Base-by-base conservation (phyloP, 176 grass and related monocot genomes). In the Metroxylon sagu region DNA sequence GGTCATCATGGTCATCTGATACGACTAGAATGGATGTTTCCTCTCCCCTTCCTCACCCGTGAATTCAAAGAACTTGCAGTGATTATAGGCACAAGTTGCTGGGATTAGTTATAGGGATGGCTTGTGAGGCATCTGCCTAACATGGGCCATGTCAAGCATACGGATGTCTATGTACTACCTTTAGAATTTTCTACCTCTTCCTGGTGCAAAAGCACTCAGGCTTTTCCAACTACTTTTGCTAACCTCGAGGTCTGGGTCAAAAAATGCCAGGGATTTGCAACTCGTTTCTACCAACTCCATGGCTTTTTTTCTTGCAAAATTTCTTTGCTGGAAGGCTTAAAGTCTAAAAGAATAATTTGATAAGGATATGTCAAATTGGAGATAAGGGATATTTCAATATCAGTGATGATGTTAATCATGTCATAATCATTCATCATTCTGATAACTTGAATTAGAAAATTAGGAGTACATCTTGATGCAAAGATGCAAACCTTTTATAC, bases 181-280 rank as follows among this genome's bases (percentile, higher is more conserved):
- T 19, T 27, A 50, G 54, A 21, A 48, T 30, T 28, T 63, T 77
- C 69, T 68, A 59, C 57, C 54, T 63, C 35, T 56, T 58, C 31
- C 68, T 69, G 58, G 69, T 48, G 67, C 8, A 60, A 64, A 74
- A 77, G 70, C 65, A 83, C 70, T 69, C 16, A 16, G 1, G 15
- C 6, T 56, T 55, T 19, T 49, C 35, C 35, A 43, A 43, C 7
- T 14, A 43, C 35, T 3, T 43, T 12, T 43, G 10, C 6, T 21
- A 63, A 48, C 54, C 25, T 19, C 50, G 27, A 3, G 19, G 23
- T 31, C 52, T 57, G 35, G 31, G 63, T 52, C 54, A 18, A 29
- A 53, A n/a, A 73, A 21, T 54, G 54, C 39, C 49, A 29, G 25
- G 21, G 52, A 59, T 35, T 25, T 26, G 15, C 53, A 51, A 7